phyloP scores from a whole-genome alignment of 208 protist genomes.

The Leishmania braziliensis region DNA sequence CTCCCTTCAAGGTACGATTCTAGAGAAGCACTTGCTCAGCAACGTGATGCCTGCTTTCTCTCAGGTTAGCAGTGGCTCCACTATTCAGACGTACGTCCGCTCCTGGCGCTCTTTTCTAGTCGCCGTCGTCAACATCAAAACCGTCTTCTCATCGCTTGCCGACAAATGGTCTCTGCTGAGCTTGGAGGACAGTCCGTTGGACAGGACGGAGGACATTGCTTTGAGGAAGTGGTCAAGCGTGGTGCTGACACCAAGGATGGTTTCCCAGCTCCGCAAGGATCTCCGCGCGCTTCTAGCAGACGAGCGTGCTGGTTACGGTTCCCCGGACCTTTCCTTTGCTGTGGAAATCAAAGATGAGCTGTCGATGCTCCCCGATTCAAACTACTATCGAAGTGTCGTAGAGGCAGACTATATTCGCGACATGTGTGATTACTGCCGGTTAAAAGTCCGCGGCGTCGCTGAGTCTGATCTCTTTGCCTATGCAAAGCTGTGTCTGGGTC shows the following conservation, averaged over 20 bases:
- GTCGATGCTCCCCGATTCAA: slow-evolving; percentile 44
- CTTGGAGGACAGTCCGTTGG: slow-evolving; percentile 36
- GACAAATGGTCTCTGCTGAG: slow-evolving; percentile 35
- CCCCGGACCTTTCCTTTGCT: slow-evolving; percentile 16
- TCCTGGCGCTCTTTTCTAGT: slow-evolving; percentile 47
- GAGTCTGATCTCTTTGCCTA: slow-evolving; percentile 26
- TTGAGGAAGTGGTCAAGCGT: slow-evolving; percentile 38
- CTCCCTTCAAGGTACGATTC: slow-evolving; percentile 28
- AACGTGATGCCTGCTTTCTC: slow-evolving; percentile 28
- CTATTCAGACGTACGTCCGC: slow-evolving; percentile 36
- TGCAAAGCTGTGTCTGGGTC: slow-evolving; percentile 11
- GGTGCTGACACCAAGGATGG: slow-evolving; percentile 25
- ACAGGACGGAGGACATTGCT: slow-evolving; percentile 43
- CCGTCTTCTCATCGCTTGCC: slow-evolving; percentile 45
- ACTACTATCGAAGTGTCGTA: slow-evolving; percentile 38
- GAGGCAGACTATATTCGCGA: slow-evolving; percentile 40
- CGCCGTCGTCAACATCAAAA: slow-evolving; percentile 42
- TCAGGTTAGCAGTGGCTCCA: slow-evolving; percentile 3
- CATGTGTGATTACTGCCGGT: slow-evolving; percentile 33
- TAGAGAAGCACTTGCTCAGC: slow-evolving; percentile 33
- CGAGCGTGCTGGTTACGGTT: slow-evolving; percentile 16
- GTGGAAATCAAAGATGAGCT: slow-evolving; percentile 48
- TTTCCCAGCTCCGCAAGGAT: slow-evolving; percentile 24
- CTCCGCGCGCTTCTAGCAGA: slow-evolving; percentile 25
- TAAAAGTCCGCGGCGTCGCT: slow-evolving; percentile 11